Conservation (phyloP, 225 moss, liverwort and hornwort genomes). For the Anthoceros angustus region DNA sequence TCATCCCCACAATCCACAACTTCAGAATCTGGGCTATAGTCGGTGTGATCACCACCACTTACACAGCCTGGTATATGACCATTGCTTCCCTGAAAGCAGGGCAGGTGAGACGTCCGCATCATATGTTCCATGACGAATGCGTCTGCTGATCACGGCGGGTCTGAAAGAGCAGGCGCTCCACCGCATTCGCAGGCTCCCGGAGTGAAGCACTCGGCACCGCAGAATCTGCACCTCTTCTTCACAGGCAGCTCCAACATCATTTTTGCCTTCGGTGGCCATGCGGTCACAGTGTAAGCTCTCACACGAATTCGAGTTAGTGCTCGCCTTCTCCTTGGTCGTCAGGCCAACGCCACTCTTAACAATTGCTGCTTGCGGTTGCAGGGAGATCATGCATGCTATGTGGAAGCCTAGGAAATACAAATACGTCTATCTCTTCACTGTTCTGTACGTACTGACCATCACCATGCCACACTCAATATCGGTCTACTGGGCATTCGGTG, state of each 20-base stretch:
- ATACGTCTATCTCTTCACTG: conserved; percentile 28
- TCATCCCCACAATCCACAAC: conserved; percentile 40
- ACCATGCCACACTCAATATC: conserved; percentile 32
- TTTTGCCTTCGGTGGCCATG: conserved; percentile 41
- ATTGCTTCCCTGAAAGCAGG: conserved; percentile 16
- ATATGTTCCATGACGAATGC: not conserved
- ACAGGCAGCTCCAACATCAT: conserved; percentile 41
- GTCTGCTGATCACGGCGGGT: not conserved
- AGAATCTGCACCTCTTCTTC: conserved; percentile 22
- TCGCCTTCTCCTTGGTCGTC: not conserved
- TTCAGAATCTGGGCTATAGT: conserved; percentile 30
- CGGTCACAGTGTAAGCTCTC: conserved; percentile 27
- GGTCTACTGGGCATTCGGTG: conserved; percentile 30
- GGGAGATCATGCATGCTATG: conserved; percentile 54
- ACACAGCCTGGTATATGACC: conserved; percentile 48
- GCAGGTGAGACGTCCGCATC: conserved; percentile 14
- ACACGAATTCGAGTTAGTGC: not conserved
- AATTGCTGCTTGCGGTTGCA: conserved; percentile 10
- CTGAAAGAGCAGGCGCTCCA: not conserved
- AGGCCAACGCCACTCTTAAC: not conserved
- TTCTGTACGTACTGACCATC: conserved; percentile 21
- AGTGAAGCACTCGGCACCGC: conserved; percentile 29
- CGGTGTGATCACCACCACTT: conserved; percentile 35
- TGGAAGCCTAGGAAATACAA: conserved; percentile 35
- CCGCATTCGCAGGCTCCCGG: conserved; percentile 12